phyloP scores from a whole-genome alignment of 257 asterid species.

The Lithospermum erythrorhizon region DNA sequence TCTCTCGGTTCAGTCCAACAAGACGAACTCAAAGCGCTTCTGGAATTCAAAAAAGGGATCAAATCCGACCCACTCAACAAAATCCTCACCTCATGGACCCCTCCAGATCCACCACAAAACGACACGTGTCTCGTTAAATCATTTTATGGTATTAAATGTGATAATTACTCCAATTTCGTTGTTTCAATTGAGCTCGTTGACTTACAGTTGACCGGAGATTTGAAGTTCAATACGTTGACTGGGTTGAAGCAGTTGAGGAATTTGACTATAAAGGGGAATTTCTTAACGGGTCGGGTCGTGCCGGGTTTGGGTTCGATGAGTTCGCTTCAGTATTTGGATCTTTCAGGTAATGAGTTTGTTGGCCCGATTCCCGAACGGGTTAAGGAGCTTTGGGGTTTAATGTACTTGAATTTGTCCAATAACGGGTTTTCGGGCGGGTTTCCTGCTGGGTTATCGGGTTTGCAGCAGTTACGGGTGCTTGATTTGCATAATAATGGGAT shows the following conservation, averaged over 20 bases:
- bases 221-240: slow-evolving; percentile 60
- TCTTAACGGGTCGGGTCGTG: slow-evolving; percentile 61
- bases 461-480: slow-evolving; percentile 63
- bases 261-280: slow-evolving; percentile 64
- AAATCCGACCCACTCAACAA: slow-evolving; percentile 48
- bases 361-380: slow-evolving; percentile 71
- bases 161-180: slow-evolving; percentile 23
- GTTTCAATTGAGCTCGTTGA: slow-evolving; percentile 47
- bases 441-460: slow-evolving; percentile 49
- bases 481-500: slow-evolving; percentile 63
- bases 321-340: slow-evolving; percentile 64
- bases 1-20: slow-evolving; percentile 21
- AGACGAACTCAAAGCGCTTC: slow-evolving; percentile 59
- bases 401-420: slow-evolving; percentile 48
- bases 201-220: slow-evolving; percentile 51
- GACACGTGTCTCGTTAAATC: slow-evolving; percentile 30
- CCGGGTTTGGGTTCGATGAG: slow-evolving; percentile 60
- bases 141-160: slow-evolving; percentile 66
- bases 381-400: slow-evolving; percentile 53
- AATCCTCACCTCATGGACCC: slow-evolving; percentile 50
- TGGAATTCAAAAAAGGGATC: slow-evolving; percentile 76
- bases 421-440: slow-evolving; percentile 52
- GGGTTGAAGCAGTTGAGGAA: slow-evolving; percentile 41
- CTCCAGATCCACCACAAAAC: background rate
- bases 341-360: slow-evolving; percentile 54